Percentiles rank a stretch among this genome's conserved stretches.
Conservation (phyloP, 2,329 filamentous ascomycete genomes). For the Colletotrichum eleusines region DNA sequence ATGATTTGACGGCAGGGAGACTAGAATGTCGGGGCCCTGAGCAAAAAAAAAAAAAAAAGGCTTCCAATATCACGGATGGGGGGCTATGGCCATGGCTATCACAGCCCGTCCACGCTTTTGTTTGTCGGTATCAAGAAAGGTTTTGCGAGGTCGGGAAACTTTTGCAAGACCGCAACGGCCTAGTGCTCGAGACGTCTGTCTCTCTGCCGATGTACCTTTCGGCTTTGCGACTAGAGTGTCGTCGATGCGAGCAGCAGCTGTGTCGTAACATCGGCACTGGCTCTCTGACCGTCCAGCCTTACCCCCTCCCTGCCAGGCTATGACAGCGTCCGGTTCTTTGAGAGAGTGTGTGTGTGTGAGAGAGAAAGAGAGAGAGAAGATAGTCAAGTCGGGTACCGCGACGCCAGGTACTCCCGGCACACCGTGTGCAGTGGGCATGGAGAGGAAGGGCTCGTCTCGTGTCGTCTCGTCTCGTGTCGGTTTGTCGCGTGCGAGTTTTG, state of each 20-base stretch:
- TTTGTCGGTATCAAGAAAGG: not conserved
- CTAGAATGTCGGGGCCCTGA: not conserved
- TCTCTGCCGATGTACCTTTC: conserved; percentile 20
- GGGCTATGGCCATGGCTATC: not conserved
- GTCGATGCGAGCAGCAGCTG: conserved; percentile 33
- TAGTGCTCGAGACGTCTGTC: conserved; percentile 10
- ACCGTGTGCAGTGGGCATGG: conserved; percentile 8
- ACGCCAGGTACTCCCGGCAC: not conserved
- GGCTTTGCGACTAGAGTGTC: conserved; percentile 24
- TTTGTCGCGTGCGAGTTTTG: conserved; percentile 23
- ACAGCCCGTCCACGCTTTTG: not conserved
- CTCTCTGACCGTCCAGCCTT: conserved; percentile 10
- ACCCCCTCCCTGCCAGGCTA: not conserved
- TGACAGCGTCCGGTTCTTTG: conserved; percentile 22
- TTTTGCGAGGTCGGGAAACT: conserved; percentile 10
- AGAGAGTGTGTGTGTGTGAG: not conserved
- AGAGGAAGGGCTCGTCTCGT: conserved; percentile 12
- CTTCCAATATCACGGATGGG: not conserved
- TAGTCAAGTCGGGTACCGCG: not conserved
- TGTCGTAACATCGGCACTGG: conserved; percentile 33
- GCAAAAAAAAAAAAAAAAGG: not conserved
- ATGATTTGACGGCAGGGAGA: conserved; percentile 10
- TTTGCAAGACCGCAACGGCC: conserved; percentile 24
- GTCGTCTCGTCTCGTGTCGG: conserved; percentile 23
- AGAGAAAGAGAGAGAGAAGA: not conserved